Conservation (phyloP, 306 rosid species). For the Potentilla sterilis region DNA sequence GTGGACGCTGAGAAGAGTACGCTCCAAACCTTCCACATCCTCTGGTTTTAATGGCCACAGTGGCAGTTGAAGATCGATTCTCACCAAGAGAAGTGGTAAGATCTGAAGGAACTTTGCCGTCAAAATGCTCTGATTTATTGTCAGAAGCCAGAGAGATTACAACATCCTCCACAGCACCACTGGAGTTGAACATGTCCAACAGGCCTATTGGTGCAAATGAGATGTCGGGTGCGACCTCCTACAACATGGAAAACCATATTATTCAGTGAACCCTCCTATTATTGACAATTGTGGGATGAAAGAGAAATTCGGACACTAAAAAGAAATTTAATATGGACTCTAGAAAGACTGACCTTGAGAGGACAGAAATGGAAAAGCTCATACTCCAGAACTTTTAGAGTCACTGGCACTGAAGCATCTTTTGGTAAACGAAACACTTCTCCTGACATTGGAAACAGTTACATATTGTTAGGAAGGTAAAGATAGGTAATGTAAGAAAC, state of each 20-base stretch:
- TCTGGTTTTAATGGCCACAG: conserved; percentile 47
- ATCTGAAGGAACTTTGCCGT: conserved; percentile 47
- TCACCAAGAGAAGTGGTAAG: conserved; percentile 35
- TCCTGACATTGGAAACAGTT: conserved; percentile 40
- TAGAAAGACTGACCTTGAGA: conserved; percentile 43
- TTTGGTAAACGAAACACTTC: conserved; percentile 69
- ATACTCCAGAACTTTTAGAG: conserved; percentile 72
- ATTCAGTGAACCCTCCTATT: background rate
- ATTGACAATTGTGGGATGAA: background rate
- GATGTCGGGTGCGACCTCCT: conserved; percentile 59
- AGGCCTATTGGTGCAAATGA: conserved; percentile 84
- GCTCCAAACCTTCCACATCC: conserved; percentile 80
- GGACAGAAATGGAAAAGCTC: conserved; percentile 90
- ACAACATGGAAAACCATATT: conserved; percentile 8
- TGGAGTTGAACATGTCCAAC: conserved; percentile 75
- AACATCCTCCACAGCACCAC: conserved; percentile 70
- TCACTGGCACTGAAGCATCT: conserved; percentile 77
- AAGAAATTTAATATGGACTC: background rate
- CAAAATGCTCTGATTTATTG: conserved; percentile 40
- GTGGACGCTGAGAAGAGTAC: conserved; percentile 64
- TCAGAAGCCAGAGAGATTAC: conserved; percentile 37
- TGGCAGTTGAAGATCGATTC: conserved; percentile 42
- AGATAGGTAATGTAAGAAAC: background rate
- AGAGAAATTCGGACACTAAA: background rate
- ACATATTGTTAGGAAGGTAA: background rate